A percentile compares a stretch with the other conserved stretches of the same genome.
phyloP scores from a whole-genome alignment of 345 rosid species.

The Noccaea caerulescens region DNA sequence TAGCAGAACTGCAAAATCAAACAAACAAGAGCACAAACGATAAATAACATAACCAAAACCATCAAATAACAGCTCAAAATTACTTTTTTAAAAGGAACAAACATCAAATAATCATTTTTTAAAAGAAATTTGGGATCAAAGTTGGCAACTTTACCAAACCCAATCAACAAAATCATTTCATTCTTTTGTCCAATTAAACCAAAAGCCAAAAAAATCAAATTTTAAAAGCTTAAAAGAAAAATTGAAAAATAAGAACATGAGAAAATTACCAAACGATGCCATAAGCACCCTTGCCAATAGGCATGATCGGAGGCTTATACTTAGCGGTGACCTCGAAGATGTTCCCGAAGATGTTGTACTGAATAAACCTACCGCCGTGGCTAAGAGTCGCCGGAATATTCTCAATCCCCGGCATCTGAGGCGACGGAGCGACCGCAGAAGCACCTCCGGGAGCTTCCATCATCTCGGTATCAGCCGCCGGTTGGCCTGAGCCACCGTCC shows the following conservation, averaged over 20 bases:
- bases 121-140: slow-evolving; percentile 2
- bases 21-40: slow-evolving; percentile 5
- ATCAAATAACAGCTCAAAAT: background rate
- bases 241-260: background rate
- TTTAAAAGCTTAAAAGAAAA: background rate
- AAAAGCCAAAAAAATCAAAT: background rate
- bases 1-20: slow-evolving; percentile 62
- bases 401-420: slow-evolving; percentile 58
- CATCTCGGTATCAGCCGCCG: slow-evolving; percentile 82
- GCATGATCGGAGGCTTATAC: slow-evolving; percentile 97
- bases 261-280: slow-evolving; percentile 90
- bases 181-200: background rate
- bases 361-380: slow-evolving; percentile 96
- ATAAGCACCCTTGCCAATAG: slow-evolving; percentile 98
- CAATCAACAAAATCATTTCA: slow-evolving; percentile 18
- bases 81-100: background rate
- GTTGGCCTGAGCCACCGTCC: slow-evolving; percentile 60
- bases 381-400: slow-evolving; percentile 83
- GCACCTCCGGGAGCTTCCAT: slow-evolving; percentile 53
- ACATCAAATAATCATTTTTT: slow-evolving; percentile 1
- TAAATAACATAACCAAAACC: slow-evolving; percentile 2
- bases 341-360: slow-evolving; percentile 94
- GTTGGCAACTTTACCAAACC: slow-evolving; percentile 34
- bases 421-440: slow-evolving; percentile 41
- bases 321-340: slow-evolving; percentile 96